phyloP scores from a whole-genome alignment of 2,329 filamentous ascomycete species.

The Pestalotiopsis sp. region DNA sequence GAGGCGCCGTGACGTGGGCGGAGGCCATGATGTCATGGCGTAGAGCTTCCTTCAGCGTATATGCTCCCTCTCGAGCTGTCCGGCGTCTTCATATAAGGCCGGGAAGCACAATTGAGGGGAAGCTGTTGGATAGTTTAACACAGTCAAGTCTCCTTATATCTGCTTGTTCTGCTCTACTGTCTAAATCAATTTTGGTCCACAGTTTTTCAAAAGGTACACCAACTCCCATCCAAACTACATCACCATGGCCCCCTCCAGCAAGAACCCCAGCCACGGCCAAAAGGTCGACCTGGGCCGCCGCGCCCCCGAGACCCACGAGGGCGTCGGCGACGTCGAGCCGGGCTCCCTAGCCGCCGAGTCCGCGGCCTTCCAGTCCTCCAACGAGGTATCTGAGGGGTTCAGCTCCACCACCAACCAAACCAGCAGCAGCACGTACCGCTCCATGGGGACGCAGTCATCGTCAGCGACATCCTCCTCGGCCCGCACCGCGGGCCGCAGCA shows the following conservation, averaged over 20 bases:
- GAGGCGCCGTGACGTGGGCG: neutral
- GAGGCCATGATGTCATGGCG: slow-evolving; percentile 3
- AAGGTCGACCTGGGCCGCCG: slow-evolving; percentile 50
- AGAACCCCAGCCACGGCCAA: slow-evolving; percentile 28
- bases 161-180: neutral
- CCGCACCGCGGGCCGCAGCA: neutral
- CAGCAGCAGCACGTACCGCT: neutral
- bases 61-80: neutral
- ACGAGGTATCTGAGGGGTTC: slow-evolving; percentile 60
- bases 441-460: neutral
- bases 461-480: neutral
- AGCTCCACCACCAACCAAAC: slow-evolving; percentile 14
- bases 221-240: neutral
- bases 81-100: neutral
- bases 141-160: neutral
- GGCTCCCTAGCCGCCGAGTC: slow-evolving; percentile 82
- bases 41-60: neutral
- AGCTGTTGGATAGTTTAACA: neutral
- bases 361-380: slow-evolving; percentile 47
- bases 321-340: slow-evolving; percentile 61
- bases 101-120: neutral
- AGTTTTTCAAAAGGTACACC: neutral
- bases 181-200: neutral
- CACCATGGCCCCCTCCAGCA: slow-evolving; percentile 15
- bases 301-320: slow-evolving; percentile 57